Conservation (phyloP, 371 early-diverging fungal species). For the Fennellomyces sp. region DNA sequence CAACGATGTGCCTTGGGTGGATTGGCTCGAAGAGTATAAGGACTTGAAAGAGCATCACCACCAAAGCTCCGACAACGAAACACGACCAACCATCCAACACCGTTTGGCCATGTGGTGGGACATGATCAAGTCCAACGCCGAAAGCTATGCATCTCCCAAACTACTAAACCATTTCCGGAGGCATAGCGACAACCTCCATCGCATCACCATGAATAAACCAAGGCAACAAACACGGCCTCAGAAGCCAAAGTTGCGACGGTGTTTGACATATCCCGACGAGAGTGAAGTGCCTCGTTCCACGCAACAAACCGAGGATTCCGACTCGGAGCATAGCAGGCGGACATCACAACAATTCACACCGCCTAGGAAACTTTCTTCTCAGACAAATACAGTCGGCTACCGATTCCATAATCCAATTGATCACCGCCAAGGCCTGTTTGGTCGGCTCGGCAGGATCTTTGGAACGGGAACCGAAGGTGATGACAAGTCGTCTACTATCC, state of each 20-base stretch:
- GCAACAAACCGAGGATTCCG: neutral
- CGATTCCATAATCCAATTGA: slow-evolving; percentile 18
- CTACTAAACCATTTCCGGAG: neutral
- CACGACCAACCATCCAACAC: neutral
- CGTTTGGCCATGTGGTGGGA: slow-evolving; percentile 24
- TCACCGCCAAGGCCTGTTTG: slow-evolving; percentile 17
- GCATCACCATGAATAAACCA: neutral
- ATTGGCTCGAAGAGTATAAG: slow-evolving; percentile 53
- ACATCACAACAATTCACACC: neutral
- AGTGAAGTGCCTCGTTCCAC: neutral
- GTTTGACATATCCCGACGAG: slow-evolving; percentile 10
- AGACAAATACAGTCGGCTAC: slow-evolving; percentile 16
- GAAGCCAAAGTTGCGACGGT: slow-evolving; percentile 15
- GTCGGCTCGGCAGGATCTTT: slow-evolving; percentile 22
- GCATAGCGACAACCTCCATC: neutral
- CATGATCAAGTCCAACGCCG: slow-evolving; percentile 22
- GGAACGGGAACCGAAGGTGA: slow-evolving; percentile 13
- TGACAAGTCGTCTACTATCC: slow-evolving; percentile 7
- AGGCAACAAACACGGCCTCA: neutral
- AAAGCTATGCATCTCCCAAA: slow-evolving; percentile 11
- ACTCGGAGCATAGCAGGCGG: neutral
- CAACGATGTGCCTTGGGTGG: slow-evolving; percentile 49
- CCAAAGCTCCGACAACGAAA: neutral
- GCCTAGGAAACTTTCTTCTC: neutral
- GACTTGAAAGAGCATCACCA: slow-evolving; percentile 16